Conservation (phyloP, 2,329 filamentous ascomycete genomes). For the Colletotrichum gloeosporioides region DNA sequence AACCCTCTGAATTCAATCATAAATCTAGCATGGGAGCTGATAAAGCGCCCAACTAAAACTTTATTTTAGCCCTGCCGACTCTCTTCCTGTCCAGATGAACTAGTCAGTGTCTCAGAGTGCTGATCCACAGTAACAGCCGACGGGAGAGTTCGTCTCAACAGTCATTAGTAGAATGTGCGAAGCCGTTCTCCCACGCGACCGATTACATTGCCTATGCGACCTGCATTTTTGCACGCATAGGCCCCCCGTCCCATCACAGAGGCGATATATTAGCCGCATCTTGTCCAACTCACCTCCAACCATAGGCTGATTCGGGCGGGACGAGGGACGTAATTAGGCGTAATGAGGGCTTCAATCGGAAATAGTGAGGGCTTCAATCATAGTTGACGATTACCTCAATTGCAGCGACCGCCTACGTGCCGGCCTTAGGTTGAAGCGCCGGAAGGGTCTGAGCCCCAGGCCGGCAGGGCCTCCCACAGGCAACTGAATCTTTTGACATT, state of each 20-base stretch:
- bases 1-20: too few relatives aligned
- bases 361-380: neutral
- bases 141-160: neutral
- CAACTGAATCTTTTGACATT: neutral
- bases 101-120: neutral
- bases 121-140: neutral
- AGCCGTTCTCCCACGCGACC: neutral
- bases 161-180: neutral
- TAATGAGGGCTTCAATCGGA: neutral
- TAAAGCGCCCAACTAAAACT: neutral
- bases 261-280: neutral
- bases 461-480: neutral
- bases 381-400: neutral
- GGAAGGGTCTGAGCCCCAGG: neutral
- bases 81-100: neutral
- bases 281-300: neutral
- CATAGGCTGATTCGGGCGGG: neutral
- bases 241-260: neutral
- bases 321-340: neutral
- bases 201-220: neutral
- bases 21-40: neutral
- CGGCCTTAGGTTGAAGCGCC: neutral
- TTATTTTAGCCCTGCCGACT: neutral
- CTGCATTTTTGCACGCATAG: neutral
- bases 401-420: neutral